phyloP scores from a whole-genome alignment of 768 basidiomycete genomes.

The Hericium coralloides region DNA sequence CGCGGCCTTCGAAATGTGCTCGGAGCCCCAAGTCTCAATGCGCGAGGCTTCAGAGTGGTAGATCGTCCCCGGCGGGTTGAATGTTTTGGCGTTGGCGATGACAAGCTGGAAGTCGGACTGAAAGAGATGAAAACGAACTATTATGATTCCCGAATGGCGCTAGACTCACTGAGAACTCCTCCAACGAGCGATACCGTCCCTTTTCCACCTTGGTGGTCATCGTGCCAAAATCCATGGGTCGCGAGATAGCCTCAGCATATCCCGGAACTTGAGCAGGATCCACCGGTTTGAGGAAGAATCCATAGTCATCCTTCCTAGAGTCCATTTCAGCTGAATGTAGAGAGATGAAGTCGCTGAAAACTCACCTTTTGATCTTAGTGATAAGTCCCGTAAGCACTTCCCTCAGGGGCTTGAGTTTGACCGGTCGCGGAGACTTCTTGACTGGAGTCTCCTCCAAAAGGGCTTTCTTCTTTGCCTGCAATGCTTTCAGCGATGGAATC shows the following conservation, averaged over 20 bases:
- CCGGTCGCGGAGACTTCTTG: constrained; percentile 40
- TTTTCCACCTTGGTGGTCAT: constrained; percentile 70
- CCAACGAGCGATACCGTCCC: constrained; percentile 71
- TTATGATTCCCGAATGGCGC: background rate
- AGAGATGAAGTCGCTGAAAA: background rate
- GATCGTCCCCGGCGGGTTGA: constrained; percentile 68
- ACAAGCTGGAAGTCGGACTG: constrained; percentile 58
- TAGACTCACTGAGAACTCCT: constrained; percentile 62
- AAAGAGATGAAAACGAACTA: background rate
- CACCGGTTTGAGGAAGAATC: constrained; percentile 70
- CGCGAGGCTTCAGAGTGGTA: constrained; percentile 68
- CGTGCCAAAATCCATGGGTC: constrained; percentile 90
- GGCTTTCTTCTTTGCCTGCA: constrained; percentile 40
- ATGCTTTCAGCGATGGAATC: constrained; percentile 54
- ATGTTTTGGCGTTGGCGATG: constrained; percentile 62
- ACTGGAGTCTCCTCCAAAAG: constrained; percentile 7
- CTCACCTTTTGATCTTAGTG: constrained; percentile 65
- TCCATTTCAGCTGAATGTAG: background rate
- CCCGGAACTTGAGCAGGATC: constrained; percentile 50
- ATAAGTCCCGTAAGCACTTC: constrained; percentile 65
- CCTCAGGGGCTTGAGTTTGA: constrained; percentile 73
- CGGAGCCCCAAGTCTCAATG: constrained; percentile 61
- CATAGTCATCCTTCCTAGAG: constrained; percentile 76
- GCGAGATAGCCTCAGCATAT: constrained; percentile 60
- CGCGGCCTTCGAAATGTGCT: constrained; percentile 64